Evolutionary conservation across 169 alveolate species (phyloP), one percentile per base, ranked within the genome.

Genomic region (Plasmodium fragile): DNA sequence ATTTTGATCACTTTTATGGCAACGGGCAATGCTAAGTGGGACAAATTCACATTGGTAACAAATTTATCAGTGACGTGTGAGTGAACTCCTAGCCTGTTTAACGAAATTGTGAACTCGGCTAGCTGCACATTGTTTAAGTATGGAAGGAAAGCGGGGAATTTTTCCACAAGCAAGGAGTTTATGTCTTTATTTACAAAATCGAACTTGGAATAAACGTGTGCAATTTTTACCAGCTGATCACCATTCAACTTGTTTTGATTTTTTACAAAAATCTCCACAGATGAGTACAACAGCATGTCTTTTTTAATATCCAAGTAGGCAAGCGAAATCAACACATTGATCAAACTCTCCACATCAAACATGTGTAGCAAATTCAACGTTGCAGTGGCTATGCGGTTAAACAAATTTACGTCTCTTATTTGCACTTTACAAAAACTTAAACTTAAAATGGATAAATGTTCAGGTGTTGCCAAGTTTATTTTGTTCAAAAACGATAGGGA

Each of bases 341-440:
- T 43, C 81, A 89, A 89, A 79, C 49, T 89, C 43, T 89, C 94
- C 72, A 89, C 55, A 32, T 89, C 94, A 34, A 78, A 89, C 55
- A 79, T 28, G 34, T 77, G 73, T 22, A 89, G 52, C 71, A 89
- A 22, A 69, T 89, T 89, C 53, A 89, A 30, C 4, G 94, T 80
- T 53, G 94, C 94, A 65, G 79, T 81, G 18, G 91, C 30, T 78
- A 89, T 89, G 18, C 94, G 41, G 55, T 89, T 89, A 41, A 89
- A 89, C 32, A 89, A 52, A 89, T 89, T 77, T 69, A 89, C 73
- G 34, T 89, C 94, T 69, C 81, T 89, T 69, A 89, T 79, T 28
- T 89, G 94, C 59, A 89, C 73, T 89, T 89, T 89, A 39, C 94
- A 65, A 80, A 78, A 89, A 36, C 94, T 78, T 78, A 89, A 89